Conservation (phyloP, 2,329 filamentous ascomycete species). For the Fusarium virguliforme region DNA sequence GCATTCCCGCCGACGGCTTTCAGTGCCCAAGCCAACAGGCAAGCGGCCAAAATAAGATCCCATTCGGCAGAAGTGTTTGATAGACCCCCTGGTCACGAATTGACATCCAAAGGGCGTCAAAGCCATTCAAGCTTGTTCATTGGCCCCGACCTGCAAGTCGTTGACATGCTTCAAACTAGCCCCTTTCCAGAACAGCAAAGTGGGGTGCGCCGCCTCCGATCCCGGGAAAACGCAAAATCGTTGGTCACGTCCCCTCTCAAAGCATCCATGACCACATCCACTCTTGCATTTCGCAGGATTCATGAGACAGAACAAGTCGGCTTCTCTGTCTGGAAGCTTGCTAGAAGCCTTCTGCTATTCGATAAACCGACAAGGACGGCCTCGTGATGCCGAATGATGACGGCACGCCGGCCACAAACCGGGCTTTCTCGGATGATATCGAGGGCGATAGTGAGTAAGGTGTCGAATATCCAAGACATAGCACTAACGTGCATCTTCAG, state of each 20-base stretch:
- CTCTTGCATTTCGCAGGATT: neutral
- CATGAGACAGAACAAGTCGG: neutral
- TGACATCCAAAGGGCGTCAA: neutral
- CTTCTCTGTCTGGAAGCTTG: neutral
- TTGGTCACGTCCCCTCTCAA: neutral
- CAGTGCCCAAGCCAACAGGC: too few relatives aligned
- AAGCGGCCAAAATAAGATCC: too few relatives aligned
- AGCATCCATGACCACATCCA: neutral
- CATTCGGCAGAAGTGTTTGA: too few relatives aligned
- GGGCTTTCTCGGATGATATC: conserved; percentile 22
- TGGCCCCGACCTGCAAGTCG: neutral
- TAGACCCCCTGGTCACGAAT: neutral
- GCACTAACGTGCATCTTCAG: conserved; percentile 23
- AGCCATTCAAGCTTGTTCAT: neutral
- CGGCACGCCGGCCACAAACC: neutral
- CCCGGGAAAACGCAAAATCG: conserved; percentile 10
- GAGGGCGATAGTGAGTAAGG: conserved; percentile 34
- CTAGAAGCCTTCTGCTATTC: neutral
- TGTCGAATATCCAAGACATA: neutral
- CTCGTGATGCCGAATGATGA: conserved; percentile 12
- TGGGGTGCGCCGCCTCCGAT: conserved; percentile 10
- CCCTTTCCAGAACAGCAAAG: neutral
- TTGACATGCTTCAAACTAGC: neutral
- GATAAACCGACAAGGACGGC: neutral
- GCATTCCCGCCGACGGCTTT: too few relatives aligned